phyloP scores from a whole-genome alignment of 768 basidiomycete species.

The Tephrocybe rancida region DNA sequence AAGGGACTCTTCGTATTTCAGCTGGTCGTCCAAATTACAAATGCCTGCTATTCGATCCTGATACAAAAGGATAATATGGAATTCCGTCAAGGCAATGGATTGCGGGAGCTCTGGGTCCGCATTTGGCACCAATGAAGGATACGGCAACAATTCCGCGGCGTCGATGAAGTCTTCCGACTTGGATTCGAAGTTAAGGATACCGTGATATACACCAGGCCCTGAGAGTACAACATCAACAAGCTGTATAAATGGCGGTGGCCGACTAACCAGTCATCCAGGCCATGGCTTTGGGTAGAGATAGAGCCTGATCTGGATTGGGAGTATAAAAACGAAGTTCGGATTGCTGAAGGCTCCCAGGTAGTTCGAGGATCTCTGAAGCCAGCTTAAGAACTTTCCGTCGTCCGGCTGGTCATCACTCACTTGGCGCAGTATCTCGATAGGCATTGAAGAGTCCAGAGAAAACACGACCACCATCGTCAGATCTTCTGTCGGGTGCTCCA shows the following conservation, averaged over 20 bases:
- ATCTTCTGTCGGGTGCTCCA: conserved; percentile 64
- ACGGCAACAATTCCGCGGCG: conserved; percentile 77
- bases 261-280: conserved; percentile 91
- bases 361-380: conserved; percentile 79
- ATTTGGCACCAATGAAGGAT: conserved; percentile 48
- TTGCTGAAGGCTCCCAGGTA: conserved; percentile 75
- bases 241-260: not conserved
- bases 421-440: conserved; percentile 79
- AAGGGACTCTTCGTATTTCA: conserved; percentile 82
- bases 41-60: conserved; percentile 76
- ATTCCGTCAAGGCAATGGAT: conserved; percentile 86
- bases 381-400: not conserved
- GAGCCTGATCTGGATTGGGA: conserved; percentile 66
- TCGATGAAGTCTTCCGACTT: conserved; percentile 77
- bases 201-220: conserved; percentile 91
- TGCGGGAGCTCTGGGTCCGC: conserved; percentile 53
- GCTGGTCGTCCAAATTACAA: conserved; percentile 76
- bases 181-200: conserved; percentile 69
- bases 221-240: not conserved
- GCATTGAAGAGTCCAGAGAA: conserved; percentile 74
- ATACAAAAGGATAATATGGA: conserved; percentile 89
- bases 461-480: conserved; percentile 75
- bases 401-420: conserved; percentile 42
- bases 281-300: conserved; percentile 69
- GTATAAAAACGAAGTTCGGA: conserved; percentile 86